Evolutionary conservation across 208 protist genomes (phyloP).

Genomic region (Leishmania amazonensis): DNA sequence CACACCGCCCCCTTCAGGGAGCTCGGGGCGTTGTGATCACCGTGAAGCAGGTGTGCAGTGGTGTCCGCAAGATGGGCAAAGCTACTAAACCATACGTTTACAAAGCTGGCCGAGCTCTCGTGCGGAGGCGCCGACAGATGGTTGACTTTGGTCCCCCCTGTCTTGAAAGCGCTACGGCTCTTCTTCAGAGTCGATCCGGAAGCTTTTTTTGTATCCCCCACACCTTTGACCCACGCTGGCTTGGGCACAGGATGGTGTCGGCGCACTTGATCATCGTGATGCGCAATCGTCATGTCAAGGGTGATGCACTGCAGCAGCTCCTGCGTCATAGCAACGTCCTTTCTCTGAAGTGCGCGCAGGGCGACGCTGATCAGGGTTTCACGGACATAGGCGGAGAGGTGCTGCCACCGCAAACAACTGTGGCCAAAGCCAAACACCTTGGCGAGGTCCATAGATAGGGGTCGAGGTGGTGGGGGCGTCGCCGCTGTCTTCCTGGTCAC

Average conservation of each 20-base stretch:
- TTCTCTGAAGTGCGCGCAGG: slow-evolving; percentile 27
- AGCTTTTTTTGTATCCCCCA: not conserved
- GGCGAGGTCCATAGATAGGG: slow-evolving; percentile 18
- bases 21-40: slow-evolving; percentile 39
- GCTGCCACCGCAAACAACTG: slow-evolving; percentile 14
- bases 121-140: not conserved
- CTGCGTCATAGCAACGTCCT: slow-evolving; percentile 25
- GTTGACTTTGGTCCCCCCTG: not conserved
- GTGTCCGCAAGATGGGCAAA: slow-evolving; percentile 49
- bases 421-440: slow-evolving; percentile 27
- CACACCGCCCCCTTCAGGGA: slow-evolving; percentile 47
- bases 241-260: not conserved
- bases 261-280: slow-evolving; percentile 17
- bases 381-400: slow-evolving; percentile 17
- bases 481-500: not conserved
- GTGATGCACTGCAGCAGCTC: slow-evolving; percentile 32
- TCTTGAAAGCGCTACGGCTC: slow-evolving; percentile 1
- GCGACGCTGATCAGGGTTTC: slow-evolving; percentile 27
- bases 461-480: not conserved
- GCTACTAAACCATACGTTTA: slow-evolving; percentile 42
- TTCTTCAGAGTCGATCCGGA: slow-evolving; percentile 9
- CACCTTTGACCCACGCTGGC: not conserved
- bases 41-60: slow-evolving; percentile 43
- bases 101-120: slow-evolving; percentile 16
- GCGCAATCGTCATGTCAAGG: slow-evolving; percentile 26